phyloP scores from a whole-genome alignment of 2,329 filamentous ascomycete genomes.

The Sarocladium oryzae region DNA sequence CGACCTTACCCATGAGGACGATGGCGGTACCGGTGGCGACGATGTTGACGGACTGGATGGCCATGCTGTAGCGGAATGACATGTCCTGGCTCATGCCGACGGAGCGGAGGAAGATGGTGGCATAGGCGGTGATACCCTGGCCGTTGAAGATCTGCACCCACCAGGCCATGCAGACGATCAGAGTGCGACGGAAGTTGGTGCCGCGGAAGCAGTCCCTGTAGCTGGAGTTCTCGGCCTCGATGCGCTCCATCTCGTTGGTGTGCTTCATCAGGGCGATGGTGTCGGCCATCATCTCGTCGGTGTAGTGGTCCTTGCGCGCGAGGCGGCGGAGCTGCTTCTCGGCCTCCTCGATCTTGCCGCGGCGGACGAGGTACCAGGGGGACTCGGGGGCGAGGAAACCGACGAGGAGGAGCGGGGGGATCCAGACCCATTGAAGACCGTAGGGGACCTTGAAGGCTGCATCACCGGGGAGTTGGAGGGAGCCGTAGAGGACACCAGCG shows the following conservation, averaged over 20 bases:
- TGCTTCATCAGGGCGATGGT: slow-evolving; percentile 35
- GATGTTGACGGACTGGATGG: slow-evolving; percentile 39
- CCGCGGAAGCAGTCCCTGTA: slow-evolving; percentile 35
- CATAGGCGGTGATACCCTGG: slow-evolving; percentile 47
- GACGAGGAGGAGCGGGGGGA: slow-evolving; percentile 26
- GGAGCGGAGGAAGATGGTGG: slow-evolving; percentile 44
- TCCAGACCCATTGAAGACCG: slow-evolving; percentile 38
- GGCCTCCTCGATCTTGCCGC: slow-evolving; percentile 23
- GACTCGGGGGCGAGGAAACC: slow-evolving; percentile 35
- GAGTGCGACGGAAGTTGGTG: slow-evolving; percentile 31
- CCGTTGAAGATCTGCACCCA: slow-evolving; percentile 26
- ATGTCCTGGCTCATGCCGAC: slow-evolving; percentile 37
- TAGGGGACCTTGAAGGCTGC: slow-evolving; percentile 28
- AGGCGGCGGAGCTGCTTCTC: slow-evolving; percentile 24
- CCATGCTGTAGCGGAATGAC: slow-evolving; percentile 41
- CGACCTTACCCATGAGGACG: slow-evolving; percentile 28
- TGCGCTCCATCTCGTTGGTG: slow-evolving; percentile 32
- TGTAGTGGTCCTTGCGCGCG: slow-evolving; percentile 24
- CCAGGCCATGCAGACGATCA: slow-evolving; percentile 24
- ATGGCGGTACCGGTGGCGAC: slow-evolving; percentile 34
- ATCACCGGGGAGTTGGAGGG: slow-evolving; percentile 15
- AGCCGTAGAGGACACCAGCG: slow-evolving; percentile 26
- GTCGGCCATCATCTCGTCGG: slow-evolving; percentile 30
- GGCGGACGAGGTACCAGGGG: slow-evolving; percentile 34
- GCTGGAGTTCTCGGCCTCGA: slow-evolving; percentile 24